Conservation (phyloP, 805 yeast genomes). For the Pichia occidentalis region DNA sequence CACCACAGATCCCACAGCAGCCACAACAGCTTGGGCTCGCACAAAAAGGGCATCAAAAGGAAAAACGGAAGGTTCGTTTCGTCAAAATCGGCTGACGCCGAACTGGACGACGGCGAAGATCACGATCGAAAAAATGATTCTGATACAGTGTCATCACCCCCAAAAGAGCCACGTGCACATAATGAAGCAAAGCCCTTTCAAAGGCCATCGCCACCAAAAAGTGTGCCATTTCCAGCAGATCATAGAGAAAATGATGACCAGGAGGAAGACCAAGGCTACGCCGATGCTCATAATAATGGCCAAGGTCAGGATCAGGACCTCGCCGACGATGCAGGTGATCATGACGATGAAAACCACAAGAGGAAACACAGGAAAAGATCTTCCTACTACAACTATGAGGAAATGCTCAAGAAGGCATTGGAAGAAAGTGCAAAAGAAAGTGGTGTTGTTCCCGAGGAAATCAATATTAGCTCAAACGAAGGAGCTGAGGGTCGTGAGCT, state of each 20-base stretch:
- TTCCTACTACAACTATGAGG: constrained; percentile 31
- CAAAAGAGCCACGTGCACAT: too few species aligned
- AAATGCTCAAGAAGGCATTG: constrained; percentile 37
- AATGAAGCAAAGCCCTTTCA: too few species aligned
- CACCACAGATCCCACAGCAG: constrained; percentile 30
- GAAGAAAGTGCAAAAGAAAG: constrained; percentile 52
- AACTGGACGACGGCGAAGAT: too few species aligned
- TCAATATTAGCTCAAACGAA: constrained; percentile 29
- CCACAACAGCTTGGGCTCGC: constrained; percentile 7
- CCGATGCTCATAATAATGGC: constrained; percentile 11
- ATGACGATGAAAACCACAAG: constrained; percentile 6
- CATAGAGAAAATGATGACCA: constrained; percentile 13
- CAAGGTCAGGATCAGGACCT: constrained; percentile 10
- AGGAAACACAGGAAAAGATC: constrained; percentile 11
- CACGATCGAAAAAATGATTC: too few species aligned
- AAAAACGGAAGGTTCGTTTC: constrained; percentile 27
- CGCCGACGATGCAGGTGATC: constrained; percentile 2
- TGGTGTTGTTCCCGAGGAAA: constrained; percentile 33
- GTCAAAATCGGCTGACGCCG: too few species aligned
- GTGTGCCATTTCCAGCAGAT: too few species aligned
- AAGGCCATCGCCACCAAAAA: too few species aligned
- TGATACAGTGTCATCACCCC: too few species aligned
- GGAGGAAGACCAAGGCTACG: neutral
- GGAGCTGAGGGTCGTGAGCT: constrained; percentile 22
- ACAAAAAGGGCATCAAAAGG: constrained; percentile 14